Percentiles rank a stretch among this genome's conserved stretches.
These are phyloP conservation scores for Cordyceps javanica DNA, from an alignment of 2,329 filamentous ascomycete genomes.

Conservation along the genomic window DNA sequence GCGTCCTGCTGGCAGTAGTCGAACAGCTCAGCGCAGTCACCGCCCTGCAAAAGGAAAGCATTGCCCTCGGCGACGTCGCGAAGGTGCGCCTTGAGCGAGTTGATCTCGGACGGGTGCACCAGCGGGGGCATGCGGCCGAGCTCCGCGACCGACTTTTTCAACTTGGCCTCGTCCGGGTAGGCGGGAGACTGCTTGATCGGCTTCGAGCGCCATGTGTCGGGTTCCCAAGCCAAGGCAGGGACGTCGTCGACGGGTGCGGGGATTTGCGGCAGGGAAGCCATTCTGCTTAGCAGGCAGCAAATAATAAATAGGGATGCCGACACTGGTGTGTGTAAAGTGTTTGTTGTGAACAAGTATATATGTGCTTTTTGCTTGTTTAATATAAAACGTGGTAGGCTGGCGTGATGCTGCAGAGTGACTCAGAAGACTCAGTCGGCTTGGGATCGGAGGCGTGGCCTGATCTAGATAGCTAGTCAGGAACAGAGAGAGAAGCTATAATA, in stretches of 20 bases:
- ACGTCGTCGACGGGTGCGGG: neutral
- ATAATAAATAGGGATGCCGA: too few relatives aligned
- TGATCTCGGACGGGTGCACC: constrained; percentile 75
- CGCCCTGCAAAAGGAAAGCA: constrained; percentile 90
- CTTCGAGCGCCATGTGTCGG: constrained; percentile 67
- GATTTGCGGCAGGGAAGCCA: constrained; percentile 6
- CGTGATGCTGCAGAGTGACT: neutral
- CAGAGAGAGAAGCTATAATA: neutral
- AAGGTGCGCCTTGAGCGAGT: constrained; percentile 69
- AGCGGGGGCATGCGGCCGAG: constrained; percentile 67
- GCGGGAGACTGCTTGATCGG: constrained; percentile 71
- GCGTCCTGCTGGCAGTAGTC: constrained; percentile 86
- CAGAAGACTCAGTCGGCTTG: constrained; percentile 1
- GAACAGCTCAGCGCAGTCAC: constrained; percentile 95
- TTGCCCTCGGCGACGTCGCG: constrained; percentile 84
- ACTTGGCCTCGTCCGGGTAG: constrained; percentile 57
- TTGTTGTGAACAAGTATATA: too few relatives aligned
- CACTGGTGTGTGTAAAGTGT: neutral
- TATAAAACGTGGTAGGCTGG: neutral
- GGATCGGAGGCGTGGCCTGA: neutral
- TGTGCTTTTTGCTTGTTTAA: too few relatives aligned
- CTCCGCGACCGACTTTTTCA: constrained; percentile 56
- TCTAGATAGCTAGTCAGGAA: neutral
- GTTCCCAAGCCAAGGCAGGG: constrained; percentile 42
- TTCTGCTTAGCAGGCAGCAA: too few relatives aligned